A percentile compares a stretch with the other conserved stretches of the same genome.
phyloP scores from a whole-genome alignment of 768 basidiomycete genomes.

The Asterophora parasitica region DNA sequence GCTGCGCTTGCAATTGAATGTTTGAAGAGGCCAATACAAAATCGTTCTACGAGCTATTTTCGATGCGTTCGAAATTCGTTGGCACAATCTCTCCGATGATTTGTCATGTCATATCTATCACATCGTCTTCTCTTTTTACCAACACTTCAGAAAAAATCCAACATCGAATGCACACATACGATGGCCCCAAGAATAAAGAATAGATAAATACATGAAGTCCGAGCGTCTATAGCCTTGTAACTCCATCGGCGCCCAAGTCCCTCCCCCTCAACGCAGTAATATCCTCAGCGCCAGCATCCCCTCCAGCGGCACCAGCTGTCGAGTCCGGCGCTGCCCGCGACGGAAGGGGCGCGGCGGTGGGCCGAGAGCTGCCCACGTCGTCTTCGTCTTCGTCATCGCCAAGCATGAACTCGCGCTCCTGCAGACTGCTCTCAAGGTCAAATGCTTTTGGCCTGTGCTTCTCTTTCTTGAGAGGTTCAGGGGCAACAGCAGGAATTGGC shows the following conservation, averaged over 20 bases:
- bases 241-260: slow-evolving; percentile 1
- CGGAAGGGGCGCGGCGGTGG: neutral
- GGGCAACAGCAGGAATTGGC: slow-evolving; percentile 6
- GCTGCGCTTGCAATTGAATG: no score
- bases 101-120: no score
- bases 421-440: slow-evolving; percentile 18
- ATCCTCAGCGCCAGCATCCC: neutral
- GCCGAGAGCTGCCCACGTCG: slow-evolving; percentile 3
- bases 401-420: slow-evolving; percentile 35
- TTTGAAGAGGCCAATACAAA: no score
- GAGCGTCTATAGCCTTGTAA: neutral
- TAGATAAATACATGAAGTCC: neutral
- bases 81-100: no score
- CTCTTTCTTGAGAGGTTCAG: slow-evolving; percentile 11
- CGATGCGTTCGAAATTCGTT: no score
- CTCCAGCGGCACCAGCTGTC: neutral
- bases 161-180: no score
- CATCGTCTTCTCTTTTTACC: no score
- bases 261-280: slow-evolving; percentile 1
- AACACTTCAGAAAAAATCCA: no score
- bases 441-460: slow-evolving; percentile 11
- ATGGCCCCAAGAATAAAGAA: neutral
- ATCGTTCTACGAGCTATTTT: no score
- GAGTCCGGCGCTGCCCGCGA: neutral
- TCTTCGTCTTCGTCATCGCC: slow-evolving; percentile 27